Percentiles rank a stretch among this genome's conserved stretches.
Conservation (phyloP, 441 rosid species). For the Populus hybrid region DNA sequence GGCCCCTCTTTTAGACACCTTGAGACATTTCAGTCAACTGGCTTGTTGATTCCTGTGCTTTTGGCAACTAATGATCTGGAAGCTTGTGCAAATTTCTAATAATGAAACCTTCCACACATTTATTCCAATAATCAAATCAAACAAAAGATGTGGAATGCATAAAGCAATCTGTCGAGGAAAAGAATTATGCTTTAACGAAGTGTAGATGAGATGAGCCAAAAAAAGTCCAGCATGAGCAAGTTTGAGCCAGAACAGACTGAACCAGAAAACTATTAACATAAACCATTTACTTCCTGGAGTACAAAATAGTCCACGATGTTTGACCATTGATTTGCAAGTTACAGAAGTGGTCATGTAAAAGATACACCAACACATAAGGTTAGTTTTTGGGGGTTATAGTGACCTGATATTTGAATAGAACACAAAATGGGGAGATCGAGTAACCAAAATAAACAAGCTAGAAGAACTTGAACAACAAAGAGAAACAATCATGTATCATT, state of each 20-base stretch:
- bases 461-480: neutral
- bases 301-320: slow-evolving; percentile 15
- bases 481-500: slow-evolving; percentile 28
- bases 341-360: slow-evolving; percentile 2
- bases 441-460: slow-evolving; percentile 10
- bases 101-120: neutral
- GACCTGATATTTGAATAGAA: slow-evolving; percentile 2
- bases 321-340: slow-evolving; percentile 8
- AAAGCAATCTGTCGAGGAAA: too few species aligned
- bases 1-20: neutral
- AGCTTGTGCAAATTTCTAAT: neutral
- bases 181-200: too few species aligned
- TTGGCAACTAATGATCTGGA: neutral
- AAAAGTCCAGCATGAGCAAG: neutral
- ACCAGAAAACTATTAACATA: neutral
- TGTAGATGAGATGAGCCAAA: neutral
- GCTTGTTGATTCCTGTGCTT: neutral
- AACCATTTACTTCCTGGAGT: neutral
- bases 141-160: neutral
- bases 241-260: neutral
- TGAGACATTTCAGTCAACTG: too few species aligned
- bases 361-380: slow-evolving; percentile 24
- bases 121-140: neutral
- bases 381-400: slow-evolving; percentile 22
- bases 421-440: slow-evolving; percentile 15